Base-by-base conservation (phyloP, 169 alveolate species). In the Plasmodium cynomolgi region DNA sequence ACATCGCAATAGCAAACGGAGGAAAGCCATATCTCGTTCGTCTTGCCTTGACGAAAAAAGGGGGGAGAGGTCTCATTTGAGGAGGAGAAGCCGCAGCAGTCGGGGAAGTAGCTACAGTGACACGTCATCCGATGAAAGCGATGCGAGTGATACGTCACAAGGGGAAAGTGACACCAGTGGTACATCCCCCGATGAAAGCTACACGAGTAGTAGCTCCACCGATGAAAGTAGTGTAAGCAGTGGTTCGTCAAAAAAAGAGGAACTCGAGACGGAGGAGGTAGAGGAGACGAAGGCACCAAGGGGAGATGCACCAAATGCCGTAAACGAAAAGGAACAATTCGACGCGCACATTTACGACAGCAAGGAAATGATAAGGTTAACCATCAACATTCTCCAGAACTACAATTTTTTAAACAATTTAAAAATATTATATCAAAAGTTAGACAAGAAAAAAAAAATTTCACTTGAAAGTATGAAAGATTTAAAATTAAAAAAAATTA, bases 401-500 rank as follows among this genome's bases (percentile, higher is more conserved):
- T 91, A 77, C 74, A 91, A 91, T 39, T 91, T 81, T 91, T 47
- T 91, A 83, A 91, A 91, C 47, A 91, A 91, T 82, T 91, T 91
- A 71, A 91, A 91, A 91, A 77, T 81, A n/a, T 34, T 91, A 29
- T 91, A 91, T 47, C 29, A 91, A 81, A 91, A 91, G 77, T 72
- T 91, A 72, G 95, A 91, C 39, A 91, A 91, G 47, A 91, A 91
- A 75, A 91, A 91, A 91, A 91, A 91, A 82, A 81, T 91, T n/a
- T 91, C 95, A 15, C 84, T 91, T 71, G 95, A 91, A 91, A 91
- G 34, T 47, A 71, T 94, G 44, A 54, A 88, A 23, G 97, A 96
- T 81, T 80, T 84, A 62, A 94, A 95, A 68, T 74, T 96, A 92
- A 95, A 95, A 54, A 93, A 96, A 96, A 92, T 81, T 96, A 71